These are phyloP conservation scores for Carex pumila DNA, from an alignment of 176 grass and related monocot species.

Conservation along the genomic window DNA sequence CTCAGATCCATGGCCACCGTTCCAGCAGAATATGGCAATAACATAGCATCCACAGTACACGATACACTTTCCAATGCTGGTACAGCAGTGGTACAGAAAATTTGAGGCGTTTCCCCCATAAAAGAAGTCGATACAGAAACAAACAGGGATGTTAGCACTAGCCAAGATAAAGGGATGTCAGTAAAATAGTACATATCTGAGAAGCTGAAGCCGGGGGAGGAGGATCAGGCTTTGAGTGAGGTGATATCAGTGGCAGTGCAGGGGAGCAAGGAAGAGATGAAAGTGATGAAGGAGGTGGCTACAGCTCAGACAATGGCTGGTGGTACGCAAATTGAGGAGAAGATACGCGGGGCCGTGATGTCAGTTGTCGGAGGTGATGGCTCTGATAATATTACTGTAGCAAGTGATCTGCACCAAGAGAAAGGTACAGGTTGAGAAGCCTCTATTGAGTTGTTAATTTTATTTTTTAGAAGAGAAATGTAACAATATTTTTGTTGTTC, in stretches of 20 bases:
- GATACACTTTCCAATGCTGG: conserved; percentile 50
- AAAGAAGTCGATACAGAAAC: neutral
- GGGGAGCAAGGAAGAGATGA: conserved; percentile 40
- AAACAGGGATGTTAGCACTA: neutral
- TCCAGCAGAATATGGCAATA: conserved; percentile 44
- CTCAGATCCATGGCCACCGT: conserved; percentile 36
- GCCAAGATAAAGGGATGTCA: conserved; percentile 41
- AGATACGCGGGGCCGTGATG: conserved; percentile 40
- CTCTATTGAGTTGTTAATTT: neutral
- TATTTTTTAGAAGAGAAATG: neutral
- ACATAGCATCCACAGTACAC: conserved; percentile 45
- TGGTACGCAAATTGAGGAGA: conserved; percentile 10
- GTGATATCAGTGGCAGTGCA: conserved; percentile 50
- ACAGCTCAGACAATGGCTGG: neutral
- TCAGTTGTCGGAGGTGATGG: conserved; percentile 44
- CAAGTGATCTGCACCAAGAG: neutral
- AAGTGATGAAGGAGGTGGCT: neutral
- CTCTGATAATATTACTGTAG: neutral
- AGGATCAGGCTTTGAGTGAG: conserved; percentile 47
- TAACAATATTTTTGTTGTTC: neutral
- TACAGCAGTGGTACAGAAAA: conserved; percentile 32
- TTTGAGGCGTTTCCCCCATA: conserved; percentile 9
- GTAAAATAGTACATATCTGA: conserved; percentile 46
- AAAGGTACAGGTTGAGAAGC: neutral
- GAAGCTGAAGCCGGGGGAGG: conserved; percentile 69